Conservation (phyloP, 2,329 filamentous ascomycete genomes). For the Grosmannia huntii region DNA sequence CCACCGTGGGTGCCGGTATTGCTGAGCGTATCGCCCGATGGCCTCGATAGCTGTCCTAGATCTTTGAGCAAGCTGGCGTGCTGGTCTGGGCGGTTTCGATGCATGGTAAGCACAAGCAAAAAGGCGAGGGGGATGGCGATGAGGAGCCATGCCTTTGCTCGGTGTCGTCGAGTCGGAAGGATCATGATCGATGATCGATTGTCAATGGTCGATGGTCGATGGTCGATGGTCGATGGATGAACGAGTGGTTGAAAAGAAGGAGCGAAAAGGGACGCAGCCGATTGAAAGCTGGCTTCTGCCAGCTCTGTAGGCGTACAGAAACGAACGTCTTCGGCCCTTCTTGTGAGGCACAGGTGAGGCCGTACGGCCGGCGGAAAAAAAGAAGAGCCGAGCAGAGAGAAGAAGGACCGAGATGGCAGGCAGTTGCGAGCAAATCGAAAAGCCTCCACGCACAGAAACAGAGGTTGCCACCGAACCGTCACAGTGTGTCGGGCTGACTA, state of each 20-base stretch:
- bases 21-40: not conserved
- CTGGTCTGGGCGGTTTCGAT: not conserved
- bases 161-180: not conserved
- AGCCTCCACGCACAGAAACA: too few species aligned
- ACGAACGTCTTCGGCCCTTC: not conserved
- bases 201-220: not conserved
- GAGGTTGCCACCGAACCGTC: not conserved
- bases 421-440: not conserved
- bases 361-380: not conserved
- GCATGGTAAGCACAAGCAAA: not conserved
- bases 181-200: not conserved
- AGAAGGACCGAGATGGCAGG: not conserved
- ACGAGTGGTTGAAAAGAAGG: not conserved
- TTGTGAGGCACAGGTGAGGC: not conserved
- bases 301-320: not conserved
- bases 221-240: not conserved
- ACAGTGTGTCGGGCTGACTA: not conserved
- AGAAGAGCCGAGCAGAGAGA: not conserved
- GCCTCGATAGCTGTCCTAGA: not conserved
- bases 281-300: too few species aligned
- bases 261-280: not conserved
- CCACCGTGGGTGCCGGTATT: not conserved
- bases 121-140: not conserved
- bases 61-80: not conserved
- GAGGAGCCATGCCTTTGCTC: not conserved